Evolutionary conservation across 441 rosid genomes (phyloP), one percentile per base, ranked within the genome.

Genomic region (Adansonia grandidieri): DNA sequence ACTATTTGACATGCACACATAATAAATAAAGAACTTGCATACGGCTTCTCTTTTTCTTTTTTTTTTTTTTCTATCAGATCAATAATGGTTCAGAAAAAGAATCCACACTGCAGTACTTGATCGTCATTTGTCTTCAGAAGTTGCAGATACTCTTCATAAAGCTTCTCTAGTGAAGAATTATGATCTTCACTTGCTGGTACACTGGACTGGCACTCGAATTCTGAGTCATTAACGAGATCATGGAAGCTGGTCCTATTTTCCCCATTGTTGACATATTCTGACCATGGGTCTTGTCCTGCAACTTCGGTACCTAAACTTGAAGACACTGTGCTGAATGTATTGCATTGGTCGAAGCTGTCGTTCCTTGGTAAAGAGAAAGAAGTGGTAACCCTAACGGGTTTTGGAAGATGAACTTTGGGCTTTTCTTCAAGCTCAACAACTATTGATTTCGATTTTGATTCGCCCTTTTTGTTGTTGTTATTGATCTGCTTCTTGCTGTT

Each of bases 101-200:
- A 71, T 17, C 86, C 85, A 5, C 80, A 45, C 24, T 84, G 76
- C 3, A 58, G 2, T 8, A 51, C 32, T 45, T 79, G 80, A 24
- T 85, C 90, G 3, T 74, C 84, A 19, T 82, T 80, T 1, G 78
- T 65, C 77, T 80, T 80, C 79, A 88, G 71, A 19, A 90, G 71
- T 75, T 84, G 82, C 58, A 83, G 71, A 82, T 85, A 87, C 79
- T 89, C 91, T 22, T 90, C 85, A 42, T 87, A 89, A 17, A 87
- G 85, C 60, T 86, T 82, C 76, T 89, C 85, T 0, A 90, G 60
- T 17, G 68, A 79, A 20, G 71, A 78, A 45, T 5, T 28, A 7
- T 50, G 60, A 42, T 42, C 74, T 3, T 58, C 75, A 6, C 7
- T 47, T 6, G 67, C 58, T 0, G 80, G 78, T 9, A 75, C 77